Conservation (phyloP, 257 asterid species). For the Solanum sejunctum region DNA sequence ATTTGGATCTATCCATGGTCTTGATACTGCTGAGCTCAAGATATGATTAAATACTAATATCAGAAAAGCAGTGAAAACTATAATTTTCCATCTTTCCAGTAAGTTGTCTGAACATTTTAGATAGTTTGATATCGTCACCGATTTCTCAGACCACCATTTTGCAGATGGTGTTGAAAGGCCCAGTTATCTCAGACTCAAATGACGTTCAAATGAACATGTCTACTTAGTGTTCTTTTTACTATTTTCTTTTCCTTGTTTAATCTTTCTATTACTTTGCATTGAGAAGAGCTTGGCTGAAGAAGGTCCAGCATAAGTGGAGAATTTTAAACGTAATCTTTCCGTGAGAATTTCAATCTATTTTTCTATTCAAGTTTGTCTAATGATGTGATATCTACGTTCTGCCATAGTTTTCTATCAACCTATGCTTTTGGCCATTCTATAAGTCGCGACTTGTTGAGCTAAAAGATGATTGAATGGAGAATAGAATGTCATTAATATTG, state of each 20-base stretch:
- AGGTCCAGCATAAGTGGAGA: conserved; percentile 87
- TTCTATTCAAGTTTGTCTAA: neutral
- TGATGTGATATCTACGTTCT: neutral
- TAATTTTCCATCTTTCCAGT: neutral
- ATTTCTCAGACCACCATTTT: too few relatives aligned
- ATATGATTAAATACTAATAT: neutral
- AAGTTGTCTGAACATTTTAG: too few relatives aligned
- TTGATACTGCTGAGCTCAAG: neutral
- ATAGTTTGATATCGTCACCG: too few relatives aligned
- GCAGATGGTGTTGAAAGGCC: too few relatives aligned
- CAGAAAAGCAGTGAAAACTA: neutral
- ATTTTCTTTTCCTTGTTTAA: neutral
- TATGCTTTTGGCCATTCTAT: neutral
- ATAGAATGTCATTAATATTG: neutral
- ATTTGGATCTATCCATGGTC: neutral
- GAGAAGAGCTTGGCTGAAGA: conserved; percentile 66
- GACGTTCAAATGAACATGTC: neutral
- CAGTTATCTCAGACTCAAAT: conserved; percentile 32
- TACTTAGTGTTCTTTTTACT: neutral
- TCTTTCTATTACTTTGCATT: conserved; percentile 17
- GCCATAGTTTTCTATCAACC: neutral
- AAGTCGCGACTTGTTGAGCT: neutral
- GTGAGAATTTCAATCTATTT: conserved; percentile 33
- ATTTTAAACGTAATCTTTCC: conserved; percentile 75
- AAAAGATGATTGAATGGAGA: neutral